Percentiles rank a stretch among this genome's conserved stretches.
Evolutionary conservation across 306 rosid species (phyloP).

Genomic region (Geum urbanum): DNA sequence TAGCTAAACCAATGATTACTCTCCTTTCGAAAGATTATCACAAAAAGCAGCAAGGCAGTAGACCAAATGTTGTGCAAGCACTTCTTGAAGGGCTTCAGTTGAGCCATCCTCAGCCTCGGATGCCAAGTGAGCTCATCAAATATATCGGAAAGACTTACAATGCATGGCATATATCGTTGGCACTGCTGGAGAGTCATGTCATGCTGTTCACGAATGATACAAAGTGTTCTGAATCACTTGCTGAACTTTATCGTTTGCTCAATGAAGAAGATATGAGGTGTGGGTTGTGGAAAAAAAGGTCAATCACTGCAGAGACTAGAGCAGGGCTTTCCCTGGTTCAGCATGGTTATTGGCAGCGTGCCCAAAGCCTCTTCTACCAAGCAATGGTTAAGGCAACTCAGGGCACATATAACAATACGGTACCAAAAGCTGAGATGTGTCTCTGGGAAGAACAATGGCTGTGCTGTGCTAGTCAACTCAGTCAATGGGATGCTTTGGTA

Average conservation of each 20-base stretch:
- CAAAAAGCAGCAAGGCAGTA: constrained; percentile 83
- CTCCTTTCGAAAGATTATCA: constrained; percentile 95
- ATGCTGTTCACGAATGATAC: constrained; percentile 78
- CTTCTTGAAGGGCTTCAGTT: constrained; percentile 97
- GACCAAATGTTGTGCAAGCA: constrained; percentile 99
- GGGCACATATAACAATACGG: constrained; percentile 90
- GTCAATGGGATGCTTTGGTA: constrained; percentile 96
- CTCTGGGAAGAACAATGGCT: constrained; percentile 99
- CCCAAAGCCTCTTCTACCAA: constrained; percentile 97
- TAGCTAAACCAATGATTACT: constrained; percentile 94
- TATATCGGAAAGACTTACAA: constrained; percentile 94
- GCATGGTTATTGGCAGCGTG: constrained; percentile 99
- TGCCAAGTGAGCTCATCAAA: constrained; percentile 99
- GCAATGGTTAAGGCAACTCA: constrained; percentile 99
- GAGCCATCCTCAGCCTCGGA: constrained; percentile 99
- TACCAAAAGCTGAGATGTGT: constrained; percentile 99
- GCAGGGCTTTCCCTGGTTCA: constrained; percentile 98
- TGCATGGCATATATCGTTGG: constrained; percentile 97
- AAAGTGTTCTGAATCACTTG: constrained; percentile 90
- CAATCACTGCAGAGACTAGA: constrained; percentile 85
- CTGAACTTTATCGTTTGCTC: constrained; percentile 94
- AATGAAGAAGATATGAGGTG: constrained; percentile 99
- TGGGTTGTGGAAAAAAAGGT: constrained; percentile 95
- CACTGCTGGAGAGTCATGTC: constrained; percentile 96
- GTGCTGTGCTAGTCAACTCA: constrained; percentile 83